A percentile compares a stretch with the other conserved stretches of the same genome.
phyloP scores from a whole-genome alignment of 2,329 filamentous ascomycete genomes.

The Cladosporium cucumerinum region DNA sequence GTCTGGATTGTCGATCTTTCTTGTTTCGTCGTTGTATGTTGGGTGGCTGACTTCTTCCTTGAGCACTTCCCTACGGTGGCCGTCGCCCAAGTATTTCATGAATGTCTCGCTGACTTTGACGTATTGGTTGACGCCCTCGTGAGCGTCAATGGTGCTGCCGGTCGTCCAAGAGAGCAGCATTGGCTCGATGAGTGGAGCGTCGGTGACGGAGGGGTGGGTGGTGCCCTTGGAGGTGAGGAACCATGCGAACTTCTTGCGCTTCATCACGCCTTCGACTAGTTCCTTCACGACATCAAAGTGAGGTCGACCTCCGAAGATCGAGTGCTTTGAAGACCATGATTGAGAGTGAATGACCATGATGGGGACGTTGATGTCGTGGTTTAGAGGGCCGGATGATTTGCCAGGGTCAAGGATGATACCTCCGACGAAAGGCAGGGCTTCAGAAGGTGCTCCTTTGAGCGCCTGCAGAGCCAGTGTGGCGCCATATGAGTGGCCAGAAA shows the following conservation, averaged over 20 bases:
- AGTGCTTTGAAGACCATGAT: slow-evolving; percentile 58
- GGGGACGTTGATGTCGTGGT: slow-evolving; percentile 57
- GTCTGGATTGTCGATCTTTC: slow-evolving; percentile 22
- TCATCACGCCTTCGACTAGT: slow-evolving; percentile 47
- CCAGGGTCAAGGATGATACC: slow-evolving; percentile 65
- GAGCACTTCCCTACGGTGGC: slow-evolving; percentile 48
- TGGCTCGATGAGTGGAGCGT: slow-evolving; percentile 63
- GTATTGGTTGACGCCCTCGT: slow-evolving; percentile 58
- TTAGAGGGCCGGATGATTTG: slow-evolving; percentile 61
- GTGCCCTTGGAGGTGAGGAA: slow-evolving; percentile 42
- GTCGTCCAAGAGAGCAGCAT: slow-evolving; percentile 60
- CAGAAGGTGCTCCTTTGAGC: slow-evolving; percentile 48
- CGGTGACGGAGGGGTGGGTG: slow-evolving; percentile 62
- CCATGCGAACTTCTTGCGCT: slow-evolving; percentile 43
- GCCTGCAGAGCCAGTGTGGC: slow-evolving; percentile 62
- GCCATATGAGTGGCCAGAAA: slow-evolving; percentile 64
- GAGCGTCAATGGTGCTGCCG: slow-evolving; percentile 56
- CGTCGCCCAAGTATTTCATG: slow-evolving; percentile 46
- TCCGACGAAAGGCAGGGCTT: slow-evolving; percentile 50
- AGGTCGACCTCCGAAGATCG: slow-evolving; percentile 59
- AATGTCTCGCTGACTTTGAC: slow-evolving; percentile 59
- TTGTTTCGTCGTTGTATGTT: slow-evolving; percentile 33
- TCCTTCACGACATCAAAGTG: slow-evolving; percentile 63
- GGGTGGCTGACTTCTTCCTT: slow-evolving; percentile 47
- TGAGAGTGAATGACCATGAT: slow-evolving; percentile 61